Conservation (phyloP, 768 basidiomycete species). For the Porpolomopsis calyptriformis region DNA sequence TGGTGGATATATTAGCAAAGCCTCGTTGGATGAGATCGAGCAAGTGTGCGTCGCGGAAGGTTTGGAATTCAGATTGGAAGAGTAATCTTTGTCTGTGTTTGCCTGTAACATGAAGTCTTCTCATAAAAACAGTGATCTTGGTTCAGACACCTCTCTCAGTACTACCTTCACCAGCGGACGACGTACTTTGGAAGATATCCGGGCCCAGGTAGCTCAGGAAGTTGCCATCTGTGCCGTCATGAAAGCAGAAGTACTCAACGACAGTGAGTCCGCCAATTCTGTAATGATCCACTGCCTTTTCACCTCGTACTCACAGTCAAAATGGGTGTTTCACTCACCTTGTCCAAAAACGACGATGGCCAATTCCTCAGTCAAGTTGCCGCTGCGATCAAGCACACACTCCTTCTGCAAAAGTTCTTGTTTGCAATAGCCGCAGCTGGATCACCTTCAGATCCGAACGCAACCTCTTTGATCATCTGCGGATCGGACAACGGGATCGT, state of each 20-base stretch:
- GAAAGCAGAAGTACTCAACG: conserved; percentile 34
- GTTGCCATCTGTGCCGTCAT: conserved; percentile 37
- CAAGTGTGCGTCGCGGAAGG: too few species aligned
- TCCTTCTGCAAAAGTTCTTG: conserved; percentile 35
- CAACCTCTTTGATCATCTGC: conserved; percentile 46
- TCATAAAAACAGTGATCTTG: too few species aligned
- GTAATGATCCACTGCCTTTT: background rate
- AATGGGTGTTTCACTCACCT: conserved; percentile 49
- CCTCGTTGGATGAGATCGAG: too few species aligned
- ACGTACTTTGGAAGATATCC: conserved; percentile 36
- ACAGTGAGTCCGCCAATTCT: conserved; percentile 9
- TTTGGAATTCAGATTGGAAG: too few species aligned
- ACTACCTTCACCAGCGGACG: background rate
- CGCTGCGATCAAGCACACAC: conserved; percentile 30
- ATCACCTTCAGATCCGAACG: conserved; percentile 15
- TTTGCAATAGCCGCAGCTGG: conserved; percentile 47
- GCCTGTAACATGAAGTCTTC: too few species aligned
- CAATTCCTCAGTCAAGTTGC: conserved; percentile 49
- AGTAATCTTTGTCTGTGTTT: too few species aligned
- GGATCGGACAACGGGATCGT: conserved; percentile 46
- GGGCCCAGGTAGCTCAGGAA: conserved; percentile 40
- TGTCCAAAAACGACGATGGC: conserved; percentile 47
- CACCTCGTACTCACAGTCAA: conserved; percentile 25
- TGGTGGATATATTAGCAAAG: too few species aligned
- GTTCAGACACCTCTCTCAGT: too few species aligned